Evolutionary conservation across 768 basidiomycete species (phyloP), one percentile per base, ranked within the genome.

Genomic region (Porphyrellus cyaneotinctus): DNA sequence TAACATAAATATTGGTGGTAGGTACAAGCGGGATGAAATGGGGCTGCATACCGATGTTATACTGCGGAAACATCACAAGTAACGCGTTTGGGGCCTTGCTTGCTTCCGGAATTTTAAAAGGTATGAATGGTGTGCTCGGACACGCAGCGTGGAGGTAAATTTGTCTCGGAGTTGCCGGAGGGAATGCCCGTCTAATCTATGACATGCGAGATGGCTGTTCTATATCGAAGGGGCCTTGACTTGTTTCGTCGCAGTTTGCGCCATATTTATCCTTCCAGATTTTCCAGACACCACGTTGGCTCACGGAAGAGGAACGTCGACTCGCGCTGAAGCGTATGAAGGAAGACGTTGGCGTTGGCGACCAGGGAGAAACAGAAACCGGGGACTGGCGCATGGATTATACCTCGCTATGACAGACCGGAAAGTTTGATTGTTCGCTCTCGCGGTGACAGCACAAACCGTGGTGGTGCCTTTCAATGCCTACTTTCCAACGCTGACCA

Each of bases 401-500:
- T 59, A 69, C 30, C 66, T 85, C 56, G 86, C 87, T n/a, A 36
- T 89, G 52, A 75, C 72, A 22, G 91, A 93, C 63, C 83, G 84
- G 86, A 87, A 82, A 67, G 86, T 93, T 33, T 93, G 88, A 85
- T 84, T 80, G 78, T 75, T 93, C 41, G 77, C 87, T 17, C 53
- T 89, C 24, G 77, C 83, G 13, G 39, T 56, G 50, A n/a, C 57
- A 3, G 44, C 63, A 6, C 47, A 58, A 62, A 64, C 58, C 13
- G 65, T 84, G 36, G 80, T 85, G 12, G 62, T 88, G 6, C 83
- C 82, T 11, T 91, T 91, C 77, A 86, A 87, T 65, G 84, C 82
- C n/a, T 89, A 83, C 68, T 91, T 91, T 73, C 88, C 85, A 22
- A 88, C 90, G 1, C 71, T 92, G 52, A 82, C 78, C 35, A 79